Evolutionary conservation across 306 rosid genomes (phyloP).

Genomic region (Castanopsis chinensis): DNA sequence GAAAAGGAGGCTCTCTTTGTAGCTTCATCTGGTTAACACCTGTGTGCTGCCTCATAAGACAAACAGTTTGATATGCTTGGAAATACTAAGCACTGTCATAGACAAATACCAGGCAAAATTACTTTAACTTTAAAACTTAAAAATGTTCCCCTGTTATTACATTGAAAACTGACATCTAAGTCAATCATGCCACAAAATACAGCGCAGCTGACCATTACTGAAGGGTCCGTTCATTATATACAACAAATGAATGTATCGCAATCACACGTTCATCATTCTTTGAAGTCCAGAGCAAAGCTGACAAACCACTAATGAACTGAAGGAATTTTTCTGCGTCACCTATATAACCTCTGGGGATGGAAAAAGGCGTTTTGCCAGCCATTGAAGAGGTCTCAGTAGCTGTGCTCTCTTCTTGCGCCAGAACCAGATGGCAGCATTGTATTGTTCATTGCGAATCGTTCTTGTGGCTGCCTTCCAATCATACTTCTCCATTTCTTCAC

Average conservation of each 20-base stretch:
- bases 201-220: slow-evolving; percentile 15
- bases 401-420: slow-evolving; percentile 89
- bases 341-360: slow-evolving; percentile 58
- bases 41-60: too few relatives aligned
- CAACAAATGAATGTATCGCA: slow-evolving; percentile 39
- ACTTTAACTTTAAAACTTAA: neutral
- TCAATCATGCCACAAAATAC: slow-evolving; percentile 25
- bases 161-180: neutral
- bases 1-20: too few relatives aligned
- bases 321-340: slow-evolving; percentile 32
- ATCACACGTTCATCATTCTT: slow-evolving; percentile 32
- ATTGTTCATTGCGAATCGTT: slow-evolving; percentile 76
- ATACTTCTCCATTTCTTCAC: slow-evolving; percentile 82
- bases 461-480: slow-evolving; percentile 94
- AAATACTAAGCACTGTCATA: too few relatives aligned
- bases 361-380: slow-evolving; percentile 67
- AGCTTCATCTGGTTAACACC: too few relatives aligned
- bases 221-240: slow-evolving; percentile 43
- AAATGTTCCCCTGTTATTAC: neutral
- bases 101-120: too few relatives aligned
- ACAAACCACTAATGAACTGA: slow-evolving; percentile 21
- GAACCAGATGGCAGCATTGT: slow-evolving; percentile 95
- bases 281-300: slow-evolving; percentile 37
- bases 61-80: too few relatives aligned
- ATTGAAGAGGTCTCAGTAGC: slow-evolving; percentile 66